These are phyloP conservation scores for Suillus ampliporus DNA, from an alignment of 768 basidiomycete genomes.

Conservation along the genomic window DNA sequence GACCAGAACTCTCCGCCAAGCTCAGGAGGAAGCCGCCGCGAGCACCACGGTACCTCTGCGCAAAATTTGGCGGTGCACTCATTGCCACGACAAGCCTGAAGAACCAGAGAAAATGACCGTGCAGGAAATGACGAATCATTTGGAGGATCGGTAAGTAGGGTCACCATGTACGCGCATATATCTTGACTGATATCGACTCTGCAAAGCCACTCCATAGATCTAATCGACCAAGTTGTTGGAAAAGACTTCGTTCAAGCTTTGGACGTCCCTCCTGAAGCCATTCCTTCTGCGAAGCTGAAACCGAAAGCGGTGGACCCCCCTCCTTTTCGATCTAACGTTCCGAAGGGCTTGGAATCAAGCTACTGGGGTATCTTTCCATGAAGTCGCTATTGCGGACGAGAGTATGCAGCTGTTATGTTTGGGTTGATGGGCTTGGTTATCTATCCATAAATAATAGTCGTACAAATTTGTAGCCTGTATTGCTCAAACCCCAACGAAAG, in stretches of 20 bases:
- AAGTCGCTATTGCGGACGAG: neutral
- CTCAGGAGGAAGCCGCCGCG: neutral
- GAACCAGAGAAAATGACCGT: slow-evolving; percentile 5
- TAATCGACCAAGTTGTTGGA: neutral
- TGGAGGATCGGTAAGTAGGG: slow-evolving; percentile 1
- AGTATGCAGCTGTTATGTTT: neutral
- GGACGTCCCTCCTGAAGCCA: neutral
- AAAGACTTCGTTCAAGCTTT: neutral
- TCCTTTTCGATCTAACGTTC: neutral
- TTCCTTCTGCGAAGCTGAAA: slow-evolving; percentile 4
- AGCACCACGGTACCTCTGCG: neutral
- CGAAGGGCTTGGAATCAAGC: neutral
- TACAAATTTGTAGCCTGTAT: neutral
- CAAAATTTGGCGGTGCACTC: slow-evolving; percentile 4
- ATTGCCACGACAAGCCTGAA: neutral
- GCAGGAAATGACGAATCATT: neutral
- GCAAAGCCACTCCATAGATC: neutral
- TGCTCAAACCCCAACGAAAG: neutral
- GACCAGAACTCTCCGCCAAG: neutral
- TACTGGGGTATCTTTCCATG: neutral
- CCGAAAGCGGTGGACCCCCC: neutral
- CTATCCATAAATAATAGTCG: neutral
- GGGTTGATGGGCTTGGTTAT: neutral
- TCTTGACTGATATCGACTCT: neutral
- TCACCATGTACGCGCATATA: neutral